A percentile compares a stretch with the other conserved stretches of the same genome.
phyloP scores from a whole-genome alignment of 2,329 filamentous ascomycete genomes.

The Calonectria naviculata region DNA sequence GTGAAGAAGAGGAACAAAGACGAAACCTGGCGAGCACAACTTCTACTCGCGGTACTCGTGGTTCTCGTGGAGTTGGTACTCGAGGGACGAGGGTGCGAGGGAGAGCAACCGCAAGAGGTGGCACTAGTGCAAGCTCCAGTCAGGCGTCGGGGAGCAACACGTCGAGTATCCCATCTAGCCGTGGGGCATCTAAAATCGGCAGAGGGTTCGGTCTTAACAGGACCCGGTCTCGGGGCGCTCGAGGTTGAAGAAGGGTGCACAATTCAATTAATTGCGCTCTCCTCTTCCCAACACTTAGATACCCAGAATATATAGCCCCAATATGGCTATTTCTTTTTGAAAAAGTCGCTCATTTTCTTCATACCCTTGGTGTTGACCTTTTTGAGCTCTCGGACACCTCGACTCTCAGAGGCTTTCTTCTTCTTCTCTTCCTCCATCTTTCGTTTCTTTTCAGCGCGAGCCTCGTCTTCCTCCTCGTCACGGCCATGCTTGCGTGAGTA shows the following conservation, averaged over 20 bases:
- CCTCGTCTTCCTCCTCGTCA: conserved; percentile 75
- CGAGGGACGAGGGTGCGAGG: conserved; percentile 46
- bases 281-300: conserved; percentile 37
- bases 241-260: conserved; percentile 29
- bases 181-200: conserved; percentile 49
- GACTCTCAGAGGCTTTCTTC: conserved; percentile 79
- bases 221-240: conserved; percentile 47
- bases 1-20: conserved; percentile 69
- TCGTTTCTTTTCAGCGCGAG: conserved; percentile 81
- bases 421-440: conserved; percentile 91
- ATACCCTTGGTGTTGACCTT: conserved; percentile 94
- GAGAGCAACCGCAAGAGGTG: conserved; percentile 40
- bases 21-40: conserved; percentile 43
- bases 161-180: conserved; percentile 42
- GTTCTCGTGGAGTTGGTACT: conserved; percentile 40
- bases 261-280: neutral
- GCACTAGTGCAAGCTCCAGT: conserved; percentile 36
- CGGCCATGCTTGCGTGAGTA: conserved; percentile 75
- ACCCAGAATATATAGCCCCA: conserved; percentile 40
- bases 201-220: conserved; percentile 47
- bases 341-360: conserved; percentile 98
- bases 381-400: conserved; percentile 81
- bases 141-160: conserved; percentile 41
- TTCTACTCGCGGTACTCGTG: conserved; percentile 44
- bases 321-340: conserved; percentile 71